Evolutionary conservation across 768 basidiomycete species (phyloP), one percentile per base, ranked within the genome.

Genomic region (Serendipita indica): DNA sequence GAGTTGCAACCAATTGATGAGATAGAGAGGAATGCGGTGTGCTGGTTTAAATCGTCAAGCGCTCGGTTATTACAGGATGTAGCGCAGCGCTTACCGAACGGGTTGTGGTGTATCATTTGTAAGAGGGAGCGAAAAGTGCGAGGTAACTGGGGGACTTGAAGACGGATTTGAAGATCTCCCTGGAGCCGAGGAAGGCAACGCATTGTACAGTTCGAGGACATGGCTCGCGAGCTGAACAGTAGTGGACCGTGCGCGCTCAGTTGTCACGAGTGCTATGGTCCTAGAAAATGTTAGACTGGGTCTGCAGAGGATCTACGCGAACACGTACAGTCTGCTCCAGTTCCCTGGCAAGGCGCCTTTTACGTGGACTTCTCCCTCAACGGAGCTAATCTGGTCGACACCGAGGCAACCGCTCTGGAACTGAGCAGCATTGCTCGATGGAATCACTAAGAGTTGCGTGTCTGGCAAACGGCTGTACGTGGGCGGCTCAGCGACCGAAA

Each of bases 361-460:
- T 63, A 91, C 73, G 67, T 91, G 89, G 16, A 92, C 74, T 67
- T 91, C 89, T 46, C 90, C 90, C 66, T 90, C 89, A 57, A 92
- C 83, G 13, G 89, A 86, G 60, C 75, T 77, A 69, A 90, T 89
- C 57, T 79, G 86, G 59, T 89, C 86, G 22, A 83, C 86, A 56
- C 90, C 90, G 5, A 92, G 74, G 67, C 79, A 88, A 10, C 90
- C 90, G 65, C 82, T 85, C 71, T 92, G 90, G 65, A 92, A 93
- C 68, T 81, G 79, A 59, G 86, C 73, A 20, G 81, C 75, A 67
- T 85, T 79, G 52, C 77, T 73, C 13, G 80, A 75, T 0, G 90
- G 89, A 12, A 82, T 73, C 61, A 93, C 83, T 61, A 89, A 73
- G 46, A 91, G 75, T 70, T 90, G 84, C 16, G 82, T 58, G 39